Percentiles rank a stretch among this genome's conserved stretches.
These are phyloP conservation scores for Mytilinidion resinicola DNA, from an alignment of 495 filamentous ascomycete genomes.

Conservation along the genomic window DNA sequence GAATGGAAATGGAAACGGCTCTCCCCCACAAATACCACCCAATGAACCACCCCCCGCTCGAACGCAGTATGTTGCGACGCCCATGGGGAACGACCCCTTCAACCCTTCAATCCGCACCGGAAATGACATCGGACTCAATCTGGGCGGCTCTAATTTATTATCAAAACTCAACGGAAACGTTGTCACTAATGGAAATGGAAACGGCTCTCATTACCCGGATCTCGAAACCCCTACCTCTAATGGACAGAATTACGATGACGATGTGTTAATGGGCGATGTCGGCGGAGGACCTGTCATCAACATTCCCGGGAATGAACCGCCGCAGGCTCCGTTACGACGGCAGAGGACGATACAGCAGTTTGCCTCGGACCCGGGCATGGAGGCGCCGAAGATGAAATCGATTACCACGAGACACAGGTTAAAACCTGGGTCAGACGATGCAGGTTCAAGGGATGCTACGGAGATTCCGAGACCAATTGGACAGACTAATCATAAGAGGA, in stretches of 20 bases:
- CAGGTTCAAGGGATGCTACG: slow-evolving; percentile 44
- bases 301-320: slow-evolving; percentile 48
- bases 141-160: slow-evolving; percentile 26
- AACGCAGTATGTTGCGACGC: slow-evolving; percentile 31
- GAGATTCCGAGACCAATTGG: slow-evolving; percentile 41
- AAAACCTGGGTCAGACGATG: slow-evolving; percentile 18
- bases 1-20: slow-evolving; percentile 8
- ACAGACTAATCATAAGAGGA: slow-evolving; percentile 68
- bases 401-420: slow-evolving; percentile 39
- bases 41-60: slow-evolving; percentile 10
- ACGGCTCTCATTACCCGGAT: slow-evolving; percentile 17
- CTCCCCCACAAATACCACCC: background rate
- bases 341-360: slow-evolving; percentile 53
- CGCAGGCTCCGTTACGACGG: slow-evolving; percentile 60
- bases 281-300: slow-evolving; percentile 20
- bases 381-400: slow-evolving; percentile 58
- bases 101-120: slow-evolving; percentile 22
- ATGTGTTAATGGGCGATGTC: slow-evolving; percentile 36
- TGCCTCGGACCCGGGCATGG: slow-evolving; percentile 46
- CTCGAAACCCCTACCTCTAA: slow-evolving; percentile 35
- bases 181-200: slow-evolving; percentile 11
- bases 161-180: slow-evolving; percentile 28
- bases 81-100: slow-evolving; percentile 34
- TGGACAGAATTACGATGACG: slow-evolving; percentile 30
- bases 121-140: slow-evolving; percentile 26